Evolutionary conservation across 2,329 filamentous ascomycete genomes (phyloP).

Genomic region (Ascosphaera apis): DNA sequence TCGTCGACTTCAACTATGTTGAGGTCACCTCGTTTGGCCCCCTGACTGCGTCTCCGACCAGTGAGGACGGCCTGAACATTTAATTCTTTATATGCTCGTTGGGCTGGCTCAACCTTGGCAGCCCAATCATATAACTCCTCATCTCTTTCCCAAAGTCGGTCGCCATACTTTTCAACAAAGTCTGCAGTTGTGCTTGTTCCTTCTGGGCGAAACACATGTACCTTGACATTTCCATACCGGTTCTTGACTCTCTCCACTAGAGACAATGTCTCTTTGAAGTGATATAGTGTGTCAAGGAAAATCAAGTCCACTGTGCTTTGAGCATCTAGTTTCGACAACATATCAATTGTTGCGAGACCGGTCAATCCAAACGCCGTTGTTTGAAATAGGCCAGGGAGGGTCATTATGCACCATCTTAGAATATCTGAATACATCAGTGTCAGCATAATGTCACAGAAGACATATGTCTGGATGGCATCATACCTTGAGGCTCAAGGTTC

Average conservation of each 20-base stretch:
- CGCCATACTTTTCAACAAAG: conserved; percentile 63
- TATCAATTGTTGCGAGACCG: conserved; percentile 62
- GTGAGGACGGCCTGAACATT: conserved; percentile 80
- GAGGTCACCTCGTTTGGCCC: conserved; percentile 72
- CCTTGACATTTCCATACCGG: conserved; percentile 52
- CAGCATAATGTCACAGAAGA: conserved; percentile 9
- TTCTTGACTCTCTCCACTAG: conserved; percentile 51
- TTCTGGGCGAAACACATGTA: conserved; percentile 79
- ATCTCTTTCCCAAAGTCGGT: conserved; percentile 62
- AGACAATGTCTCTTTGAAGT: conserved; percentile 54
- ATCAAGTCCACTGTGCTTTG: conserved; percentile 29
- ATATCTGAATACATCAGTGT: conserved; percentile 34
- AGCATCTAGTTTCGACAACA: conserved; percentile 27
- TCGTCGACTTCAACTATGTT: conserved; percentile 88
- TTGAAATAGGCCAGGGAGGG: conserved; percentile 75
- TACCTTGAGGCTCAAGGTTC: conserved; percentile 57
- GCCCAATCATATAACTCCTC: conserved; percentile 88
- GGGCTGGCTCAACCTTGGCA: conserved; percentile 90
- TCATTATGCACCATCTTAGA: conserved; percentile 73
- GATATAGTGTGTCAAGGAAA: conserved; percentile 67
- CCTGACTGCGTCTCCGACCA: conserved; percentile 75
- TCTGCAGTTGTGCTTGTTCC: conserved; percentile 48
- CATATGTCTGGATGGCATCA: conserved; percentile 8
- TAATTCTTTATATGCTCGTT: conserved; percentile 72
- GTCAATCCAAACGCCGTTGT: conserved; percentile 66